phyloP scores from a whole-genome alignment of 2,329 filamentous ascomycete genomes.

The Pseudogymnoascus sp. region DNA sequence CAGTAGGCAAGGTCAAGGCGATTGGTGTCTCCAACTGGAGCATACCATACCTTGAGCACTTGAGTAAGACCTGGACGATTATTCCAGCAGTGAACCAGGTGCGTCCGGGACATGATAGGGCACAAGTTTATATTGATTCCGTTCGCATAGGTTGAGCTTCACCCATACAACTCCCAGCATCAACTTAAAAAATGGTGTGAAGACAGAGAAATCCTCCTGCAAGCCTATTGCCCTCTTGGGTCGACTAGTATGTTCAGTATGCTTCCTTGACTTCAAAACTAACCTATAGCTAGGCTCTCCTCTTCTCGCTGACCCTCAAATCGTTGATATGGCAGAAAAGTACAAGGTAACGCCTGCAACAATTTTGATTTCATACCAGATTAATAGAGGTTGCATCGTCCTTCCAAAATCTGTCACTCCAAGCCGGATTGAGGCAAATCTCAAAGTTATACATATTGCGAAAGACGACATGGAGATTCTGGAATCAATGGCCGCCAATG shows the following conservation, averaged over 20 bases:
- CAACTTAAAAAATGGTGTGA: conserved; percentile 48
- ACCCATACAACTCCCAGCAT: conserved; percentile 56
- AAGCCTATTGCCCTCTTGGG: conserved; percentile 56
- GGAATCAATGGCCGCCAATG: conserved; percentile 24
- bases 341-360: conserved; percentile 42
- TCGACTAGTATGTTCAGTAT: conserved; percentile 9
- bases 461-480: conserved; percentile 22
- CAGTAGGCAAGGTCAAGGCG: conserved; percentile 26
- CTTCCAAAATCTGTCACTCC: conserved; percentile 47
- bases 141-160: conserved; percentile 46
- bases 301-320: conserved; percentile 10
- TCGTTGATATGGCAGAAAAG: conserved; percentile 36
- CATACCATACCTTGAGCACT: conserved; percentile 23
- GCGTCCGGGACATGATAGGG: conserved; percentile 23
- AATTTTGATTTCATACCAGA: conserved; percentile 43
- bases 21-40: conserved; percentile 31
- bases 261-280: background rate
- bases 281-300: conserved; percentile 9
- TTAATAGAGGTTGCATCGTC: conserved; percentile 43
- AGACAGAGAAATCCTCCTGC: conserved; percentile 41
- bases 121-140: conserved; percentile 32
- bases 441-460: conserved; percentile 13
- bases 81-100: conserved; percentile 59
- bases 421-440: conserved; percentile 39
- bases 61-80: conserved; percentile 29